Base-by-base conservation (phyloP, 2,329 filamentous ascomycete species). In the Beauveria australis region DNA sequence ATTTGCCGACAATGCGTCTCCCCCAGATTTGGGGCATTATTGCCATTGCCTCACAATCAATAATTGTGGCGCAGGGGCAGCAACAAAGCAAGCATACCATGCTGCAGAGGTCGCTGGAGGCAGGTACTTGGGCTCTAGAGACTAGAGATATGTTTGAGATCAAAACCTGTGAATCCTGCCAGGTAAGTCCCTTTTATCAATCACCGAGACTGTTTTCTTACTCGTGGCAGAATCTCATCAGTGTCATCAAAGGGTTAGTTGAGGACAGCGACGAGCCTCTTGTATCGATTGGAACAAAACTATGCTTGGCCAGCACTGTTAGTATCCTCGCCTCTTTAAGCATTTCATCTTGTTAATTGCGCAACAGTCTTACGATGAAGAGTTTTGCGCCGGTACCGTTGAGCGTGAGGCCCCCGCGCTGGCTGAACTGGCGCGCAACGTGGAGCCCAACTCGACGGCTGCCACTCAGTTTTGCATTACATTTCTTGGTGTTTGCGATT, bases 371-470 rank as follows among this genome's bases (percentile, higher is more conserved):
- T 76, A 81, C 65, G 81, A 84, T 59, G 67, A 72, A 26, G 81
- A 85, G 67, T 82, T 85, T 33, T 85, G 83, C 61, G 70, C 75
- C 3, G 83, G 82, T 5, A 72, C 79, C 9, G 75, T 84, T 33
- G 73, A 71, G 5, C 73, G 76, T 1, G 81, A 85, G 67, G 81
- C 78, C 0, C 81, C 81, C 3, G 79, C 83, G 58, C 70, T 84
- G 33, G 79, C 81, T 28, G 73, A 78, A 46, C 75, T 74, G 9
- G 67, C 85, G 16, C 74, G 79, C 40, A 71, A 76, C 19, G 75
- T 84, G 64, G 68, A 67, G 9, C 69, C 82, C 28, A 76, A 76
- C 2, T 82, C 81, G 9, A 76, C 75, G 61, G 79, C 80, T 0
- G 77, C 81, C 22, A 69, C 78, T 33, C 72, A 80, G 8, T 78